Evolutionary conservation across 2,329 filamentous ascomycete species (phyloP).

Genomic region (Colletotrichum falcatum): DNA sequence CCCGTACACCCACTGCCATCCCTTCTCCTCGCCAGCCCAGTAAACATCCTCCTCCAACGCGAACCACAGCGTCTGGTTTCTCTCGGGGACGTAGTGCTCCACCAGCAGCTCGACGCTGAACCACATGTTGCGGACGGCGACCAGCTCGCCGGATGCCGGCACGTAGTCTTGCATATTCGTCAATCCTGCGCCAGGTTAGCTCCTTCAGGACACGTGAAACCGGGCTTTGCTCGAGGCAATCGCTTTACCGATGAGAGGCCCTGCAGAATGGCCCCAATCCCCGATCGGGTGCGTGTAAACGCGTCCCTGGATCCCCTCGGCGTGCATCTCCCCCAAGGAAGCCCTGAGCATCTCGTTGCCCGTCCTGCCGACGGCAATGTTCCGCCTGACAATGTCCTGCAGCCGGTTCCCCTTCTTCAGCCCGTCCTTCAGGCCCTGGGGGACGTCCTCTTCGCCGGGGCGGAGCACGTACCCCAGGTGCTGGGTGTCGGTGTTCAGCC

Average conservation of each 20-base stretch:
- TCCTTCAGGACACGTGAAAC: too few relatives aligned
- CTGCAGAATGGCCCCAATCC: conserved; percentile 64
- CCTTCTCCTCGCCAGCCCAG: conserved; percentile 52
- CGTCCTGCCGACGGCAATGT: conserved; percentile 58
- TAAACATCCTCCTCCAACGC: conserved; percentile 64
- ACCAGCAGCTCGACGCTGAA: conserved; percentile 64
- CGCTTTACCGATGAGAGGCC: conserved; percentile 58
- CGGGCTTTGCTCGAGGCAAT: not conserved
- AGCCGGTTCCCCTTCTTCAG: conserved; percentile 59
- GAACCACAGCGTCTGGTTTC: conserved; percentile 58
- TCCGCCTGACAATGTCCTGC: conserved; percentile 59
- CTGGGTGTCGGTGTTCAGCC: conserved; percentile 63
- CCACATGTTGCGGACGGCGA: conserved; percentile 58
- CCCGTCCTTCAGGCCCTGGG: conserved; percentile 55
- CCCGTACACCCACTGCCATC: conserved; percentile 63
- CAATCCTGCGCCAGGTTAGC: conserved; percentile 54
- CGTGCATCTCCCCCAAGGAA: conserved; percentile 54
- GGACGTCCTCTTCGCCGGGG: conserved; percentile 56
- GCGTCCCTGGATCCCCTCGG: conserved; percentile 58
- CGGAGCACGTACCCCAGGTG: conserved; percentile 62
- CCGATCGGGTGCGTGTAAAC: conserved; percentile 64
- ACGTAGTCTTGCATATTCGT: conserved; percentile 62
- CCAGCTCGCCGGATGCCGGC: conserved; percentile 59
- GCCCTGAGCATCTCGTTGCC: conserved; percentile 59
- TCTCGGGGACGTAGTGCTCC: conserved; percentile 59